Conservation (phyloP, 768 basidiomycete species). For the Suillus bovinus region DNA sequence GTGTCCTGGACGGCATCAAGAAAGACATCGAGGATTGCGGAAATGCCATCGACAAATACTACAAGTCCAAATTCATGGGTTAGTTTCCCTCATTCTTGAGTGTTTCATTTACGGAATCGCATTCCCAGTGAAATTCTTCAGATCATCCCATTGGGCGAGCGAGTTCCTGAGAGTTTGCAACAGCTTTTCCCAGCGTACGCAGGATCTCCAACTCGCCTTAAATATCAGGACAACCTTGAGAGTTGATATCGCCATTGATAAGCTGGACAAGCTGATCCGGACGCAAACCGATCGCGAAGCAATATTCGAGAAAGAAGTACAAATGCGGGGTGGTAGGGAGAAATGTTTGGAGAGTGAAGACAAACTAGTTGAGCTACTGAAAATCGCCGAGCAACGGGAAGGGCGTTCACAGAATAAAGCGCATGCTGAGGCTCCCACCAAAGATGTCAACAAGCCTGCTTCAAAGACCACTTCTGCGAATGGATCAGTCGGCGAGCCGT, state of each 20-base stretch:
- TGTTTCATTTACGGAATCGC: constrained; percentile 7
- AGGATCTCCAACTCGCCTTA: constrained; percentile 38
- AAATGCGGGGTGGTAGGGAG: constrained; percentile 32
- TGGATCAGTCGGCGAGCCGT: background rate
- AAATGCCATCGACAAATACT: constrained; percentile 46
- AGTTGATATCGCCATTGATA: constrained; percentile 31
- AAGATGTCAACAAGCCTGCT: background rate
- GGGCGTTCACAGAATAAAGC: background rate
- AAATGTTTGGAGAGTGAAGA: constrained; percentile 24
- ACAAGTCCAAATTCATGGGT: constrained; percentile 45
- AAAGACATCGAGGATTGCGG: constrained; percentile 44
- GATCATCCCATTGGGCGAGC: constrained; percentile 37
- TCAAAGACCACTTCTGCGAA: background rate
- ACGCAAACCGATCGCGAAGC: constrained; percentile 27
- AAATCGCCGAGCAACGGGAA: background rate
- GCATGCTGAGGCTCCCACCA: background rate
- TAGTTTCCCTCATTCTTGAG: constrained; percentile 11
- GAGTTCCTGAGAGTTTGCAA: constrained; percentile 35
- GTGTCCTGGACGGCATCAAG: constrained; percentile 33
- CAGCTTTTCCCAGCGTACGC: constrained; percentile 36
- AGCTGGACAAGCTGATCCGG: background rate
- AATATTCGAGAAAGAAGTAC: constrained; percentile 19
- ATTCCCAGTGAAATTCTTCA: constrained; percentile 32
- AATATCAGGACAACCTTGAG: constrained; percentile 38
- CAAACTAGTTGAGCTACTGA: background rate